These are phyloP conservation scores for Gossypium turneri DNA, from an alignment of 345 rosid species.

Conservation along the genomic window DNA sequence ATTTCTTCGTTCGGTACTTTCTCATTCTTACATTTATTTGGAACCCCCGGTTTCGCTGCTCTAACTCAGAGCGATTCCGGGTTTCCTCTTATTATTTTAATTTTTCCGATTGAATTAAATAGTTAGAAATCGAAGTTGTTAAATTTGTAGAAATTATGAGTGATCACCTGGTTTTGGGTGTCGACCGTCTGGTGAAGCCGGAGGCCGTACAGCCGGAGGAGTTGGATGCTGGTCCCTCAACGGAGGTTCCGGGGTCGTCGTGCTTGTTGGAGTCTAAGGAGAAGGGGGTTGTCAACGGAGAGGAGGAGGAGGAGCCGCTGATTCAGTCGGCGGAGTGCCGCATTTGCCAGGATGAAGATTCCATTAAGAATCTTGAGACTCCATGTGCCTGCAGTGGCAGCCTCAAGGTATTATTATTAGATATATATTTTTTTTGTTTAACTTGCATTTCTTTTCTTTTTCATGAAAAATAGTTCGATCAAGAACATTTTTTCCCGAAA, in stretches of 20 bases:
- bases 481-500: no score
- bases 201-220: constrained; percentile 23
- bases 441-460: neutral
- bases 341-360: constrained; percentile 94
- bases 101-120: neutral
- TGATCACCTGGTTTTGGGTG: constrained; percentile 59
- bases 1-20: neutral
- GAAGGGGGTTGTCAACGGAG: constrained; percentile 23
- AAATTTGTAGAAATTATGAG: constrained; percentile 41
- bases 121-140: no score
- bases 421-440: neutral
- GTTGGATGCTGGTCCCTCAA: constrained; percentile 26
- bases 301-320: constrained; percentile 50
- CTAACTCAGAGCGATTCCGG: constrained; percentile 22
- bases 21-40: constrained; percentile 9
- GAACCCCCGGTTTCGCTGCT: constrained; percentile 28
- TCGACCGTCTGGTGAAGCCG: constrained; percentile 50
- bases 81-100: constrained; percentile 10
- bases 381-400: constrained; percentile 94
- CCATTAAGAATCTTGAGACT: constrained; percentile 55
- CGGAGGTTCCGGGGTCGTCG: constrained; percentile 21
- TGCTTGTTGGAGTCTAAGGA: constrained; percentile 22
- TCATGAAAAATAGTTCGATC: neutral
- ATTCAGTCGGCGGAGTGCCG: constrained; percentile 75
- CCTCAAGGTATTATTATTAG: constrained; percentile 51